Base-by-base conservation (phyloP, 2,329 filamentous ascomycete genomes). In the Colletotrichum cereale region DNA sequence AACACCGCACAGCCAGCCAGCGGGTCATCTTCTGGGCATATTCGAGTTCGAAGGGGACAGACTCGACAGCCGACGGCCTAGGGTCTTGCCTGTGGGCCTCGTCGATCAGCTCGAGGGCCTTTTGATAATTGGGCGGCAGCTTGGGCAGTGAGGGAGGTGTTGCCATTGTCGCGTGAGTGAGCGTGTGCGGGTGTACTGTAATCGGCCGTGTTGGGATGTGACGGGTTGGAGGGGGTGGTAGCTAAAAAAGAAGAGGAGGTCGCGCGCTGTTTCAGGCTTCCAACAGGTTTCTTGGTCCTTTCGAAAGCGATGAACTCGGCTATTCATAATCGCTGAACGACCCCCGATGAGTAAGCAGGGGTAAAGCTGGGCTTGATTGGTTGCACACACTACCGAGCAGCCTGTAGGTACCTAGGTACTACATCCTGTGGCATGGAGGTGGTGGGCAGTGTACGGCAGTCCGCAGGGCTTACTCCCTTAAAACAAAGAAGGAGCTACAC, bases 11-110 rank as follows among this genome's bases (percentile, higher is more conserved):
- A 11, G 84, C 79, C 40, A 97, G 90, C 86, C 93, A 96, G 40
- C 84, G 82, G 62, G 92, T 94, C 92, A 95, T 95, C 80, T 94
- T 90, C 62, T 87, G 86, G 8, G 94, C 93, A 79, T 97, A 97
- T 83, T 94, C 90, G 1, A 96, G 89, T 82, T 97, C 94, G 81
- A 94, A 95, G 0, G 93, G 92, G 1, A 90, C 76, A 7, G 79
- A 76, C 63, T 80, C 78, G 71, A 79, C 82, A 84, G 62, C 85
- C 80, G 71, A 85, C 50, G 73, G 77, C 47, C 79, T 81, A 14
- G 81, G 77, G 67, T 84, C 82, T 52, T 80, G 63, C 50, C 78
- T 76, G 73, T 84, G 82, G 53, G 92, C 93, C 66, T 88, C 86
- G 82, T 96, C 93, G 77, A 97, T 95, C 75, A 90, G 86, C 47